Evolutionary conservation across 106 monocot species (phyloP), one percentile per base, ranked within the genome.

Genomic region (Agapanthus africanus): DNA sequence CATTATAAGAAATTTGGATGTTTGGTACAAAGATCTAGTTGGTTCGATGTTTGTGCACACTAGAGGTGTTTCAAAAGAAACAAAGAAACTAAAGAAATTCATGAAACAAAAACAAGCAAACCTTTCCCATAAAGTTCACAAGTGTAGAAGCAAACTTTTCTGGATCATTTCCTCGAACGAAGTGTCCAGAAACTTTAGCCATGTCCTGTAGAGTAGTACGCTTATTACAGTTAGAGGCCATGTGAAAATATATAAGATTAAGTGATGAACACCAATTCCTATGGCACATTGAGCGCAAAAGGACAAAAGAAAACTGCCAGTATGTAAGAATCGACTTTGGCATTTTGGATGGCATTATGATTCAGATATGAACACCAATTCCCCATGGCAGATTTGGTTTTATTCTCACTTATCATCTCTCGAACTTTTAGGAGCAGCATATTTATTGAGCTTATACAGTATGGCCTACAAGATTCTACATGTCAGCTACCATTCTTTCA

Each of bases 71-170:
- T 3, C 13, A 50, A 11, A 11, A 15, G 6, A 30, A 11, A 31
- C 3, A 61, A 61, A 61, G 18, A 4, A 61, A n/a, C 23, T 11
- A 61, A 14, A 33, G 2, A 15, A 30, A 37, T 16, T 39, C 38
- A 40, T 65, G 26, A 21, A 40, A 44, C 18, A 6, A 66, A 63
- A 9, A 8, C 13, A 41, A 70, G 27, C 22, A 22, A 23, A 97
- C 95, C 88, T 89, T 97, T 49, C 88, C 79, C 91, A 91, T 88
- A 74, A 97, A 97, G 72, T 97, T 86, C 35, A 82, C 82, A 30
- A 97, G 78, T 33, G 71, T 77, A 9, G 79, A 78, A 63, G 86
- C 86, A 80, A 97, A 97, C 72, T 91, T 91, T 42, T 78, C 69
- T 39, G 81, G 83, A 72, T 88, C 68, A 62, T 82, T 80, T 62